phyloP scores from a whole-genome alignment of 2,329 filamentous ascomycete genomes.

The Colletotrichum sansevieriae region DNA sequence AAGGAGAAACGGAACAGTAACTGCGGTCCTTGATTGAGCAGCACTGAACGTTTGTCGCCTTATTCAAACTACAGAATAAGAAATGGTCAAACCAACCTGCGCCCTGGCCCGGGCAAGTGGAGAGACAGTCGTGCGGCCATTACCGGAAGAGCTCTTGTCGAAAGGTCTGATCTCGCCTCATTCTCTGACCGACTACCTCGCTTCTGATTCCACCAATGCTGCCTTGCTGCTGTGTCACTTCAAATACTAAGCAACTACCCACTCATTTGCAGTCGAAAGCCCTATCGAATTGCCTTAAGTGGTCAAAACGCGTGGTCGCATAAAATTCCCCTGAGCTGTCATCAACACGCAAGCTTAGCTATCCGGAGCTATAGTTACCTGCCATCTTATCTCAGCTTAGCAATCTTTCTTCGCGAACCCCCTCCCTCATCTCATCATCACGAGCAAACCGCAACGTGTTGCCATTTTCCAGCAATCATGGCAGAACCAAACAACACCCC shows the following conservation, averaged over 20 bases:
- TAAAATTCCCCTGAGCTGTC: neutral
- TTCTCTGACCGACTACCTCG: slow-evolving; percentile 8
- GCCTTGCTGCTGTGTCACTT: neutral
- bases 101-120: slow-evolving; percentile 6
- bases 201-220: slow-evolving; percentile 27
- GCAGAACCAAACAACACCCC: slow-evolving; percentile 63
- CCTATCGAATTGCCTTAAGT: slow-evolving; percentile 27
- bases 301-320: neutral
- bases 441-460: too few relatives aligned
- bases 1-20: neutral
- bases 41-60: neutral
- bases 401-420: neutral
- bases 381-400: neutral
- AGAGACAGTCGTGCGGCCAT: slow-evolving; percentile 12
- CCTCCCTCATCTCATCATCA: neutral
- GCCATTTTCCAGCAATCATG: slow-evolving; percentile 47
- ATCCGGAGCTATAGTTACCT: neutral
- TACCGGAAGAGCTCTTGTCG: neutral
- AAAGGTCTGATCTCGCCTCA: slow-evolving; percentile 16
- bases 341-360: too few relatives aligned
- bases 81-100: neutral
- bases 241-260: neutral
- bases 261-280: neutral
- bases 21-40: neutral
- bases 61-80: neutral